Evolutionary conservation across 257 asterid genomes (phyloP), one percentile per base, ranked within the genome.

Genomic region (Jaltomata sinuosa): DNA sequence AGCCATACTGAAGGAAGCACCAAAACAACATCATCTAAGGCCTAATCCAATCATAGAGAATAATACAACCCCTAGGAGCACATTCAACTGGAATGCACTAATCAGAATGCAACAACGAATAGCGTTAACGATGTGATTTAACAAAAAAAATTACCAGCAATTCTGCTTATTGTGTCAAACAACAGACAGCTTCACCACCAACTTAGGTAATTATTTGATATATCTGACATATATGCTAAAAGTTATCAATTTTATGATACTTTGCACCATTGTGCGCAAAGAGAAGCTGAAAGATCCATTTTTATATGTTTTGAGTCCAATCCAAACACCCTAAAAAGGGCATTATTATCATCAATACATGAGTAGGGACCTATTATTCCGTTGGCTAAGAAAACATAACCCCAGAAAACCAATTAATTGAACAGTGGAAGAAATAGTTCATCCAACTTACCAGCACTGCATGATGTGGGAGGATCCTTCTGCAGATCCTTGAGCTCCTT

Each of bases 401-500:
- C 22, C 25, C 45, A 77, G 25, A 27, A 25, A 47, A 19, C 25
- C 18, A 77, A 49, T 77, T 49, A 27, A 77, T 27, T 29, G 62
- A 45, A 49, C 9, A 47, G 49, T 45, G 45, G 42, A 49, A 16
- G 11, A 29, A 77, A 47, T 45, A 27, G 61, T 49, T 19, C 25
- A 27, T 27, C 59, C 27, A 25, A 74, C 32, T 6, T 74, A 77
- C 81, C 81, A 27, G 81, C 81, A 77, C 81, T 77, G 81, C 81
- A 77, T 27, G 81, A 77, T 27, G 81, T 77, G 62, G 81, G 81
- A 49, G 81, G 81, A 49, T 77, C 81, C 42, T 77, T 77, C 42
- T 77, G 81, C 81, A 77, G 81, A 49, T 77, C 81, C 81, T 77
- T 77, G 42, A 77, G 81, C 81, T 77, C 81, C 81, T 77, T 77